Evolutionary conservation across 768 basidiomycete genomes (phyloP).

Genomic region (Dentipellis fragilis): DNA sequence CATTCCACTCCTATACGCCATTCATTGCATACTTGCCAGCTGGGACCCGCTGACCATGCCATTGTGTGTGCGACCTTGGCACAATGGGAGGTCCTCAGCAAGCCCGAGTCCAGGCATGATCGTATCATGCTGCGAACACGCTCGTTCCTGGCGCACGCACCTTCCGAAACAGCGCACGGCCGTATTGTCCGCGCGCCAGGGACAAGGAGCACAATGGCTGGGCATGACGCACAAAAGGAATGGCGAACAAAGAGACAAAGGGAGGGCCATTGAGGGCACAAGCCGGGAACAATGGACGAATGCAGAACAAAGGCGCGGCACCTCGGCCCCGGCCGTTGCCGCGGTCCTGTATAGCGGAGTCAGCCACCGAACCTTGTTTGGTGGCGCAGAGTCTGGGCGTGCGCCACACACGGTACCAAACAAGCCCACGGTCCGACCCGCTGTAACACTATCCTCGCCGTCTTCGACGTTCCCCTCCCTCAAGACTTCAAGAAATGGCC

Average conservation of each 20-base stretch:
- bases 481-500: conserved; percentile 50
- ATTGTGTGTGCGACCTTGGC: too few relatives aligned
- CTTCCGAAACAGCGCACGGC: too few relatives aligned
- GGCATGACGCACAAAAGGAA: too few relatives aligned
- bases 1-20: too few relatives aligned
- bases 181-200: too few relatives aligned
- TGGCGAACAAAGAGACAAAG: conserved; percentile 14
- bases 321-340: conserved; percentile 23
- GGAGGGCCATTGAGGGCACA: conserved; percentile 17
- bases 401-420: conserved; percentile 25
- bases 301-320: neutral
- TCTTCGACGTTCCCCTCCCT: conserved; percentile 28
- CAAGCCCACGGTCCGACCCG: neutral
- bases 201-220: too few relatives aligned
- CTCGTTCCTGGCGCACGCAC: too few relatives aligned
- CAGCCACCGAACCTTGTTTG: conserved; percentile 55
- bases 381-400: conserved; percentile 24
- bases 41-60: too few relatives aligned
- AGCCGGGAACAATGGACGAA: conserved; percentile 2
- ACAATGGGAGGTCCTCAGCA: too few relatives aligned
- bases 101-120: too few relatives aligned
- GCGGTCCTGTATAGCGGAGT: conserved; percentile 24
- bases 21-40: too few relatives aligned
- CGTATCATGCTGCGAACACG: too few relatives aligned
- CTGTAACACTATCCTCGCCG: neutral